These are phyloP conservation scores for Fusarium sp. DNA, from an alignment of 2,329 filamentous ascomycete genomes.

Conservation along the genomic window DNA sequence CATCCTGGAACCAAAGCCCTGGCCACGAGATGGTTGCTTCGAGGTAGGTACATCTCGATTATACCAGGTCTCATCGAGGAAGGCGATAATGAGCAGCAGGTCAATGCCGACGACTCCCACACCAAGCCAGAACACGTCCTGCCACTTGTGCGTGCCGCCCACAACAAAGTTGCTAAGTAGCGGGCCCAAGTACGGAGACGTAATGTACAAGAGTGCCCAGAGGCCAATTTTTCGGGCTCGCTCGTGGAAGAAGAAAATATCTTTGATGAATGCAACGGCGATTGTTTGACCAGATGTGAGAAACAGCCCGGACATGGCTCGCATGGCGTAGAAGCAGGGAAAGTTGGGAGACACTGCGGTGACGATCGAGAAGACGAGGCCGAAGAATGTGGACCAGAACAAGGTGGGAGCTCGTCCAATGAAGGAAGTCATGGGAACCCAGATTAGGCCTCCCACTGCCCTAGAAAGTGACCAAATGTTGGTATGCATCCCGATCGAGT, in stretches of 20 bases:
- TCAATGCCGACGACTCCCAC: slow-evolving; percentile 53
- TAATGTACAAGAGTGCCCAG: slow-evolving; percentile 57
- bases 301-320: slow-evolving; percentile 54
- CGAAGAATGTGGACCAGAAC: slow-evolving; percentile 33
- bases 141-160: slow-evolving; percentile 55
- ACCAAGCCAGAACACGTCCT: slow-evolving; percentile 61
- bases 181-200: slow-evolving; percentile 59
- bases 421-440: slow-evolving; percentile 34
- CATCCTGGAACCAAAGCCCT: slow-evolving; percentile 37
- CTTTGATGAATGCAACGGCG: slow-evolving; percentile 65
- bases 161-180: slow-evolving; percentile 62
- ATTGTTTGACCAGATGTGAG: slow-evolving; percentile 57
- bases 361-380: slow-evolving; percentile 27
- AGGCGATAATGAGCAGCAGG: slow-evolving; percentile 53
- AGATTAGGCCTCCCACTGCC: slow-evolving; percentile 29
- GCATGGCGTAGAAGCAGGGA: slow-evolving; percentile 17
- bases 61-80: slow-evolving; percentile 63
- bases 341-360: slow-evolving; percentile 20
- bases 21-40: slow-evolving; percentile 51
- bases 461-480: neutral
- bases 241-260: slow-evolving; percentile 71
- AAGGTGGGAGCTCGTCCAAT: slow-evolving; percentile 34
- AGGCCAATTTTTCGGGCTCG: slow-evolving; percentile 62
- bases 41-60: slow-evolving; percentile 53
- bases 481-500: neutral